Evolutionary conservation across 257 asterid genomes (phyloP), one percentile per base, ranked within the genome.

Genomic region (Jaltomata sinuosa): DNA sequence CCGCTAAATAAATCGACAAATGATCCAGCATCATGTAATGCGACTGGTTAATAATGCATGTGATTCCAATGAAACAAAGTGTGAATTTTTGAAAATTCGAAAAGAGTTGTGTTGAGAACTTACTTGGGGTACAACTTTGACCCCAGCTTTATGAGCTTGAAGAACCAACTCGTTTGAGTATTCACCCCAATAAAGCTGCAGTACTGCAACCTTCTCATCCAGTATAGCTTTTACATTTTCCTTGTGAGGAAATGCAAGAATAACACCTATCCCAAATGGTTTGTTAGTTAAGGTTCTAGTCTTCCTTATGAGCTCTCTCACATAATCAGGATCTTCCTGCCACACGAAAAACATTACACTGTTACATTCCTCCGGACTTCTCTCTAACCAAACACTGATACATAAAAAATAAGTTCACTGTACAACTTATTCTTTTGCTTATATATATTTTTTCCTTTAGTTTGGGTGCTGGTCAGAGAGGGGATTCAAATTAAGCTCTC

Each of bases 111-210:
- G 62, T 77, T 49, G 52, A 21, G 1, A 83, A 86, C 94, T 89
- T 85, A 96, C 99, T 88, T 96, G 98, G 27, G 96, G 98, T 77
- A 96, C 87, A 83, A 96, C 84, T 87, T 93, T 94, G 21, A 92
- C 94, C 84, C 98, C 99, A 10, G 91, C 92, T 88, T 89, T 85
- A 89, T 94, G 99, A 85, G 98, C 98, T 88, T 89, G 86, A 74
- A 83, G 89, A 52, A 96, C 93, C 6, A 94, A 91, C 40, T 92
- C 95, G 52, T 87, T 50, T 10, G 98, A 79, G 80, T 91, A 88
- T 87, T 94, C 98, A 8, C 98, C 98, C 99, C 98, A 96, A 84
- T 84, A 92, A 79, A 96, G 91, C 91, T 93, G 97, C 89, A 96
- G 83, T 55, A 96, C 91, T 34, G 97, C 97, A 83, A 96, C 95